A percentile compares a stretch with the other conserved stretches of the same genome.
phyloP scores from a whole-genome alignment of 306 rosid species.

The Quercus parvula region DNA sequence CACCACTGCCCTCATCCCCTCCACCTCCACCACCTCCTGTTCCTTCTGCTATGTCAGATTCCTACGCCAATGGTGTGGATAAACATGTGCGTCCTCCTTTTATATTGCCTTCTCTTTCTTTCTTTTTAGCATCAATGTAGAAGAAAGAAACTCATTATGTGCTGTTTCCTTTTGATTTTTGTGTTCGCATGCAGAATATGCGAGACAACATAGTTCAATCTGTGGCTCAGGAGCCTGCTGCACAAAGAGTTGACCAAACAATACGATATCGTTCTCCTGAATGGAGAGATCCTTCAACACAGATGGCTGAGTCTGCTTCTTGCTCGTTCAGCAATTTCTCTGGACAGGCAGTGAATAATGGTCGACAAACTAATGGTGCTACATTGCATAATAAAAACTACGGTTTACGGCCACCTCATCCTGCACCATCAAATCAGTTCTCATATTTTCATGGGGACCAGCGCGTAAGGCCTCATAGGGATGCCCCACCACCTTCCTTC shows the following conservation, averaged over 20 bases:
- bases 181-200: slow-evolving; percentile 39
- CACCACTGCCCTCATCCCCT: slow-evolving; percentile 73
- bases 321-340: slow-evolving; percentile 50
- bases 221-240: slow-evolving; percentile 46
- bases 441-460: slow-evolving; percentile 70
- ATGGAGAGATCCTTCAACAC: slow-evolving; percentile 60
- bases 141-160: slow-evolving; percentile 7
- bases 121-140: not conserved
- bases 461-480: slow-evolving; percentile 56
- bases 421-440: slow-evolving; percentile 72
- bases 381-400: slow-evolving; percentile 49
- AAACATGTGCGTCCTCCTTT: slow-evolving; percentile 44
- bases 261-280: slow-evolving; percentile 48
- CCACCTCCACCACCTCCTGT: slow-evolving; percentile 62
- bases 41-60: slow-evolving; percentile 44
- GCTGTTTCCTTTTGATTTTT: slow-evolving; percentile 26
- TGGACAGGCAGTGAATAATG: slow-evolving; percentile 43
- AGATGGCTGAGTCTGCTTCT: slow-evolving; percentile 47
- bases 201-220: slow-evolving; percentile 42
- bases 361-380: slow-evolving; percentile 41
- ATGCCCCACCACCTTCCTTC: slow-evolving; percentile 57
- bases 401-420: slow-evolving; percentile 69
- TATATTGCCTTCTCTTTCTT: slow-evolving; percentile 5
- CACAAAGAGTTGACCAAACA: slow-evolving; percentile 46
- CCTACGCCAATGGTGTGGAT: slow-evolving; percentile 38